phyloP scores from a whole-genome alignment of 179 eudicot species.

The Camellia oleifera region DNA sequence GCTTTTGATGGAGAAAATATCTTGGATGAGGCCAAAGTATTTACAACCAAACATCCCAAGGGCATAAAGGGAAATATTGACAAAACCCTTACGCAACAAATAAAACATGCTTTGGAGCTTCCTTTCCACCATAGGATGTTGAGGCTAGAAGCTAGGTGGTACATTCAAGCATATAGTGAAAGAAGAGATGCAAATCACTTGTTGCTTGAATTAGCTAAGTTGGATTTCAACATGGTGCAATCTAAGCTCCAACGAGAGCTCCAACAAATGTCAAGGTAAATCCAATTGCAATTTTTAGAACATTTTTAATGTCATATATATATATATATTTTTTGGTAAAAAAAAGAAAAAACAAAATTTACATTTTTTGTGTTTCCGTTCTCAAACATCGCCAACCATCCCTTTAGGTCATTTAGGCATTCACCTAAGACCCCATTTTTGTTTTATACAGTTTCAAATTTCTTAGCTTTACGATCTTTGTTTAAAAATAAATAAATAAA shows the following conservation, averaged over 20 bases:
- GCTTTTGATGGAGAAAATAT: slow-evolving; percentile 22
- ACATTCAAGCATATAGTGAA: slow-evolving; percentile 10
- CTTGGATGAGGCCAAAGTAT: slow-evolving; percentile 23
- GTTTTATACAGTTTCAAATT: too few species aligned
- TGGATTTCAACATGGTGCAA: slow-evolving; percentile 32
- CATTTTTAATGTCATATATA: too few species aligned
- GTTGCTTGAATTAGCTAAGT: slow-evolving; percentile 23
- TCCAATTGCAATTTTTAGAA: too few species aligned
- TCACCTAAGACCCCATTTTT: too few species aligned
- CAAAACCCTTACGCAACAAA: background rate
- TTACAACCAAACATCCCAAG: slow-evolving; percentile 9
- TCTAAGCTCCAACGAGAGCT: slow-evolving; percentile 23
- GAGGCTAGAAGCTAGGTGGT: slow-evolving; percentile 22
- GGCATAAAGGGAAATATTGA: background rate
- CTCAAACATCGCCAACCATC: too few species aligned
- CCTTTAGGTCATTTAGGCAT: too few species aligned
- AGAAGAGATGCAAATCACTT: background rate
- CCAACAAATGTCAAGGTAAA: slow-evolving; percentile 16
- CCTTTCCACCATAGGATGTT: slow-evolving; percentile 25
- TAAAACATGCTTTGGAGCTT: slow-evolving; percentile 28
- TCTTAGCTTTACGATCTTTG: too few species aligned
- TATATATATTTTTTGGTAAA: too few species aligned
- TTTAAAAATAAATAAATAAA: too few species aligned
- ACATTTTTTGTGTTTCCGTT: too few species aligned
- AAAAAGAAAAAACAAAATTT: too few species aligned